Evolutionary conservation across 2,329 filamentous ascomycete genomes (phyloP), one percentile per base, ranked within the genome.

Genomic region (Colletotrichum tabaci): DNA sequence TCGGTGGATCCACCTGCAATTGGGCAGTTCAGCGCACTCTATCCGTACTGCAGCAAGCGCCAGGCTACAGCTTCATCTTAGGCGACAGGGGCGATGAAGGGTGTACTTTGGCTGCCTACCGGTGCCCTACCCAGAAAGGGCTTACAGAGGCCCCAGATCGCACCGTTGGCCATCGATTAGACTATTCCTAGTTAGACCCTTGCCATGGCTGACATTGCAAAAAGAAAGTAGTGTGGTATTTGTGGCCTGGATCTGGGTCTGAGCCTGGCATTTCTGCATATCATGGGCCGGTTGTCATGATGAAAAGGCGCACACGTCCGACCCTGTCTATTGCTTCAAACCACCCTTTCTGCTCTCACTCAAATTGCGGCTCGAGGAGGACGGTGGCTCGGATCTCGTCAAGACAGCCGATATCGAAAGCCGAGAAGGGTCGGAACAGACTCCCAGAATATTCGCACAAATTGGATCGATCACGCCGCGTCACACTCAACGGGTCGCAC

Each of bases 61-160:
- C 26, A 38, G 30, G 42, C 58, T n/a, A 38, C n/a, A 26, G 35
- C n/a, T 12, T 66, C 46, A 52, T 66, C 56, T 60, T 40, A 60
- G 49, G 47, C 40, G 40, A 55, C 67, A 70, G 57, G 55, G 61
- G 49, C 55, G n/a, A 55, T 40, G 60, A 56, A 70, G 35, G 35
- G 35, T 38, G 35, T 10, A 38, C 35, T 44, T 4, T 23, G 38
- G 64, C 30, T 71, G 68, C 68, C 68, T 71, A 40, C 58, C 67
- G 52, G 15, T 23, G 42, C 38, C 60, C 40, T 15, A 42, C 30
- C 21, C 60, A 13, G 52, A 62, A 50, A 18, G 46, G 60, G 46
- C n/a, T 52, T 58, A 4, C 38, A 21, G 35, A 42, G 23, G 55
- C 44, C 30, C 30, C 18, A 2, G 3, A 35, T 61, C 46, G 35